Percentiles rank a stretch among this genome's conserved stretches.
Evolutionary conservation across 2,329 filamentous ascomycete genomes (phyloP).

Genomic region (Colletotrichum tofieldiae): DNA sequence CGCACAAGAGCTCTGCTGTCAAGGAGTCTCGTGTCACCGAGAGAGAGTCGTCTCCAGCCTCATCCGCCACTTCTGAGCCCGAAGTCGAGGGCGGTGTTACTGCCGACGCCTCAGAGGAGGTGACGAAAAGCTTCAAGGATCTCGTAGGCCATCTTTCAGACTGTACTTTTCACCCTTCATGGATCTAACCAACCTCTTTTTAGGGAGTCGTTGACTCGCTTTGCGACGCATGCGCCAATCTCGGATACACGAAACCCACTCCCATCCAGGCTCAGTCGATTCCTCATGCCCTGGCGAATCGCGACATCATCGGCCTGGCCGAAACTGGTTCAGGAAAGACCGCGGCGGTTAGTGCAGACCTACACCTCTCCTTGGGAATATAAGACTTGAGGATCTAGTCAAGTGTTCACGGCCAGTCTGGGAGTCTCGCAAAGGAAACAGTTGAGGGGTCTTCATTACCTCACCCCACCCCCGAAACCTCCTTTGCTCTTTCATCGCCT

Average conservation of each 20-base stretch:
- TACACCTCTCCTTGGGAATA: background rate
- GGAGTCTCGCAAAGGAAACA: background rate
- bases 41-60: slow-evolving; percentile 14
- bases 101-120: slow-evolving; percentile 51
- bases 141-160: slow-evolving; percentile 59
- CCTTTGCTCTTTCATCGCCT: too few species aligned
- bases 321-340: slow-evolving; percentile 98
- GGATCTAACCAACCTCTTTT: slow-evolving; percentile 40
- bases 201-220: slow-evolving; percentile 88
- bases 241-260: slow-evolving; percentile 89
- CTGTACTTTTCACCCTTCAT: too few species aligned
- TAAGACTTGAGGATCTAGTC: background rate
- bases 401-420: background rate
- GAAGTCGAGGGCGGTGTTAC: slow-evolving; percentile 30
- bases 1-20: slow-evolving; percentile 11
- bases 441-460: background rate
- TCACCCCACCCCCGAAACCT: background rate
- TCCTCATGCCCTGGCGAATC: slow-evolving; percentile 82
- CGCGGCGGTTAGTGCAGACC: slow-evolving; percentile 68
- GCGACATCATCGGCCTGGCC: slow-evolving; percentile 93
- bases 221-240: slow-evolving; percentile 86
- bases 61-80: slow-evolving; percentile 30
- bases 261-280: slow-evolving; percentile 92
- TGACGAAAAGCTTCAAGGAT: slow-evolving; percentile 77
- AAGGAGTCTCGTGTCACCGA: slow-evolving; percentile 11